Evolutionary conservation across 371 early-diverging fungal species (phyloP), one percentile per base, ranked within the genome.

Genomic region (Lichtheimia ramosa): DNA sequence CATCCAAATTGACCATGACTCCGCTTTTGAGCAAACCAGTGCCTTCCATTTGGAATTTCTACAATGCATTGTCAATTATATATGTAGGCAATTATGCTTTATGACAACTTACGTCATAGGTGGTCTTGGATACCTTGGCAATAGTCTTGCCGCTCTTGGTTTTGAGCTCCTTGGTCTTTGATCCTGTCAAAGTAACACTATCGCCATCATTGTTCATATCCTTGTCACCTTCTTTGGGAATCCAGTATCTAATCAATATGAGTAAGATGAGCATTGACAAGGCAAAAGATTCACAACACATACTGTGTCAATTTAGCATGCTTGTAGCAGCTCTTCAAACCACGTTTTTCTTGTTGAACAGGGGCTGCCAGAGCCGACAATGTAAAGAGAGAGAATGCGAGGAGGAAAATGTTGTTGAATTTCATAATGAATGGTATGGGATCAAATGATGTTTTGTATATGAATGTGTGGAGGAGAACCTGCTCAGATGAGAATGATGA

Each of bases 21-120:
- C 73, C 73, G 20, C 67, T 28, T 15, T 61, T 23, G 15, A 71
- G 55, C 12, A 67, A 34, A 21, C 71, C 69, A 7, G 69, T 73
- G 27, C 67, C 69, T 62, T 73, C 73, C 69, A 73, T 73, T 60
- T 69, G 65, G 39, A 66, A 69, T 56, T 66, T 69, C 61, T 68
- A 51, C 42, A 6, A 7, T 43, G 14, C 2, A 3, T 25, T 13
- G 20, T 10, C 5, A 24, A 14, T 3, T 23, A 51, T 5, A 51
- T 24, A 8, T 46, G 23, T 23, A 16, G 40, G 18, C 16, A 34
- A 34, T 34, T 10, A 51, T 15, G 15, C 0, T 3, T 3, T 7
- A n/a, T 5, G 6, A 3, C 20, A 25, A 39, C 51, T 62, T 61
- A 68, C 69, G 28, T 66, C 58, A 24, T 69, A 69, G 10, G 69